These are phyloP conservation scores for Heracleum sosnowskyi DNA, from an alignment of 129 eudicot genomes.

Conservation along the genomic window DNA sequence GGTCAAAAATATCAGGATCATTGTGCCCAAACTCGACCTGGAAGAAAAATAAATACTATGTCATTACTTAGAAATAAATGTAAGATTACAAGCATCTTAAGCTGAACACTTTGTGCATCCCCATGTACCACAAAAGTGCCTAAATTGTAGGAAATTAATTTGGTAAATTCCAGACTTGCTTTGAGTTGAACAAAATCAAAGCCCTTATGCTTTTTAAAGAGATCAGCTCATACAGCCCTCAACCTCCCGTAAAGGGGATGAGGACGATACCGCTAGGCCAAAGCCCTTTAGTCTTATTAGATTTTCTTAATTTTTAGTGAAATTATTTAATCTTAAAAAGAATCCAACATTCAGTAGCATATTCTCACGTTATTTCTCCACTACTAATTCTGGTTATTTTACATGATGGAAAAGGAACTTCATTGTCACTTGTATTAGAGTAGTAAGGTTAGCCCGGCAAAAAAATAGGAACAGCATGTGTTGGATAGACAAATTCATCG, in stretches of 20 bases:
- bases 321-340: not conserved
- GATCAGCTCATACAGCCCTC: not conserved
- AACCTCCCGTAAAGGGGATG: not conserved
- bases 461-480: not conserved
- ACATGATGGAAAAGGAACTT: not conserved
- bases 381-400: not conserved
- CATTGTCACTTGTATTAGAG: not conserved
- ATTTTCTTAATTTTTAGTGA: not conserved
- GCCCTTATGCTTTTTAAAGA: not conserved
- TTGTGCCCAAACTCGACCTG: constrained; percentile 90
- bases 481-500: not conserved
- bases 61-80: not conserved
- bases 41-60: not conserved
- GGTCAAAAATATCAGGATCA: constrained; percentile 68
- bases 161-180: not conserved
- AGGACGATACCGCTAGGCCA: not conserved
- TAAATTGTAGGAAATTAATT: not conserved
- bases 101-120: not conserved
- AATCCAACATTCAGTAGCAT: not conserved
- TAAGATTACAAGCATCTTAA: not conserved
- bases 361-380: not conserved
- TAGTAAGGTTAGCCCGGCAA: not conserved
- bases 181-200: not conserved
- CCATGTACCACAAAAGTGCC: not conserved
- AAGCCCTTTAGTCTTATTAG: not conserved